Conservation (phyloP, 441 rosid genomes). For the Adansonia rubrostipa region DNA sequence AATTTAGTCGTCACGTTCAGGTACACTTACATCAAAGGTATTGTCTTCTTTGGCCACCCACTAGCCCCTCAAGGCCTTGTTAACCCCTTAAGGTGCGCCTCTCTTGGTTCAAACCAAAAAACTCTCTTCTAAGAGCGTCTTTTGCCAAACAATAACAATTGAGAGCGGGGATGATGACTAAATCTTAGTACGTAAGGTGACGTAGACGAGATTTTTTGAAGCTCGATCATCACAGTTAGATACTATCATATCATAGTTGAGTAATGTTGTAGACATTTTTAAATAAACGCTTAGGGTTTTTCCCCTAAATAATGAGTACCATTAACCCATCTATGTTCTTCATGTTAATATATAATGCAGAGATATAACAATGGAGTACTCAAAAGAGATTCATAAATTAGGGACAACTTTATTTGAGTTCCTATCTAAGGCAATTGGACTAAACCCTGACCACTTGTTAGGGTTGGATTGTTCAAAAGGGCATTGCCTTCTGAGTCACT, state of each 20-base stretch:
- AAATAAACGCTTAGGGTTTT: neutral
- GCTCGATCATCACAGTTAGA: too few relatives aligned
- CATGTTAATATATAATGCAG: slow-evolving; percentile 15
- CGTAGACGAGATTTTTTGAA: too few relatives aligned
- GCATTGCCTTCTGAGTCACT: slow-evolving; percentile 30
- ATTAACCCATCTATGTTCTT: neutral
- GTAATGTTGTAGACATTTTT: neutral
- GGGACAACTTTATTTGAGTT: slow-evolving; percentile 31
- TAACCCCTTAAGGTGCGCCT: too few relatives aligned
- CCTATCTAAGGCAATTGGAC: slow-evolving; percentile 46
- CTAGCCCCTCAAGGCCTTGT: too few relatives aligned
- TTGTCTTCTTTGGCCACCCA: too few relatives aligned
- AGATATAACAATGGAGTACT: slow-evolving; percentile 22
- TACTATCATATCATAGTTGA: neutral
- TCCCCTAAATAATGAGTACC: neutral
- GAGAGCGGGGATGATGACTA: too few relatives aligned
- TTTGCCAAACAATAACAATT: too few relatives aligned
- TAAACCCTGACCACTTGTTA: slow-evolving; percentile 26
- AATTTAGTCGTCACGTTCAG: too few relatives aligned
- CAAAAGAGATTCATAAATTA: slow-evolving; percentile 27
- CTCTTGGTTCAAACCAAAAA: too few relatives aligned
- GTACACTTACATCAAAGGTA: too few relatives aligned
- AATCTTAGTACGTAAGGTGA: too few relatives aligned
- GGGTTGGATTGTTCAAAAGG: slow-evolving; percentile 39
- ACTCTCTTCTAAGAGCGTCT: too few relatives aligned